Evolutionary conservation across 139 green algal genomes (phyloP), one percentile per base, ranked within the genome.

Genomic region (Helicosporidium sp.): DNA sequence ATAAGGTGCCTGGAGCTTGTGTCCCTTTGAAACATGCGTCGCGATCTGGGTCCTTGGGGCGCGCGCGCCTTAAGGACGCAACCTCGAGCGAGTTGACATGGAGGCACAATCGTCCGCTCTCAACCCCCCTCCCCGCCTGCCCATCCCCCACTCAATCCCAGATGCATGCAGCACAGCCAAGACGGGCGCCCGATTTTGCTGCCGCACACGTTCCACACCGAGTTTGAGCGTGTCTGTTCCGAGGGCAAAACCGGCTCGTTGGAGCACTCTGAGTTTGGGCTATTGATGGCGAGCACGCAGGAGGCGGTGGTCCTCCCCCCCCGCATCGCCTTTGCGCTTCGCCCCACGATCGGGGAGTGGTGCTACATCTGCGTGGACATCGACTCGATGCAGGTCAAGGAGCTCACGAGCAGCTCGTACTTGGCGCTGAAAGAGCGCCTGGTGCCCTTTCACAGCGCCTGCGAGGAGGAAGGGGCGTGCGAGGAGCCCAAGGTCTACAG

Each of bases 351-450:
- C 22, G 4, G 46, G 31, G 46, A 7, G 16, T 43, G 33, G 29
- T 41, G 22, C 15, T 18, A 18, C 27, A 41, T 7, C 19, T 25
- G 6, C 41, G n/a, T 47, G n/a, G n/a, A 28, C n/a, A n/a, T 22
- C 41, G 6, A 13, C n/a, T 31, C 41, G 1, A 10, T 47, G 41
- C n/a, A 24, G n/a, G n/a, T 27, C 41, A n/a, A 77, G 33, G 61
- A 72, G 40, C 54, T 86, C 31, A 55, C 42, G 1, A 54, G 62
- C 3, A 45, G 56, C 7, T 51, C 75, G 34, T 86, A 82, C 64
- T 64, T 86, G 34, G 61, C 52, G 0, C 73, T 82, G 57, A 85
- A 86, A 48, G 76, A 85, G 58, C 59, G 62, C 2, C 63, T 80
- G 16, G 54, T 63, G 34, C 37, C 46, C 5, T 7, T 28, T 22